Evolutionary conservation across 306 rosid species (phyloP).

Genomic region (Abrus precatorius): DNA sequence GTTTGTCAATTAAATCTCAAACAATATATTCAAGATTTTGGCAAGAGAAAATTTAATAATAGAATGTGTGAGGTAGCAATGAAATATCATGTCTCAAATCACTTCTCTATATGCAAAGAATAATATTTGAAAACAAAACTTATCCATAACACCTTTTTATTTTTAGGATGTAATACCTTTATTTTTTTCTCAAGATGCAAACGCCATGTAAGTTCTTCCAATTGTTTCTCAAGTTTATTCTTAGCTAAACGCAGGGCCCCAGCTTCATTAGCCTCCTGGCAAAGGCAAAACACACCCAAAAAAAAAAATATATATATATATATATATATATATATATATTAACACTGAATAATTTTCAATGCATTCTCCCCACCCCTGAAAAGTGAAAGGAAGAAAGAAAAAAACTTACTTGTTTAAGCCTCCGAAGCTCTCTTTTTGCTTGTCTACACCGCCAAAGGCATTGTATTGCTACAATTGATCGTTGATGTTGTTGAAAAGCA

Average conservation of each 20-base stretch:
- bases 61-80: neutral
- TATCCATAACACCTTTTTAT: conserved; percentile 15
- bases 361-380: neutral
- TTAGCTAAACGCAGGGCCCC: conserved; percentile 92
- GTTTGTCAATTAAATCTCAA: conserved; percentile 30
- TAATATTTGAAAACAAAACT: neutral
- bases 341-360: conserved; percentile 3
- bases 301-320: too few species aligned
- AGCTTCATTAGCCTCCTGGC: conserved; percentile 89
- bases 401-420: conserved; percentile 66
- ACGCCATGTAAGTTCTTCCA: conserved; percentile 91
- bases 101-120: neutral
- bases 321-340: too few species aligned
- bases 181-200: conserved; percentile 86
- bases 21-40: conserved; percentile 1
- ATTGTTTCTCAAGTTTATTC: conserved; percentile 89
- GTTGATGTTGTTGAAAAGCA: conserved; percentile 60
- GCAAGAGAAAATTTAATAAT: neutral
- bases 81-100: conserved; percentile 1
- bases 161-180: conserved; percentile 64
- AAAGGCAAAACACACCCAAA: conserved; percentile 28
- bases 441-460: conserved; percentile 81
- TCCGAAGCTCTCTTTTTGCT: conserved; percentile 80
- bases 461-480: conserved; percentile 72
- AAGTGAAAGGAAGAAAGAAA: neutral